Percentiles rank a stretch among this genome's conserved stretches.
Evolutionary conservation across 768 basidiomycete genomes (phyloP).

Genomic region (Russula sp.): DNA sequence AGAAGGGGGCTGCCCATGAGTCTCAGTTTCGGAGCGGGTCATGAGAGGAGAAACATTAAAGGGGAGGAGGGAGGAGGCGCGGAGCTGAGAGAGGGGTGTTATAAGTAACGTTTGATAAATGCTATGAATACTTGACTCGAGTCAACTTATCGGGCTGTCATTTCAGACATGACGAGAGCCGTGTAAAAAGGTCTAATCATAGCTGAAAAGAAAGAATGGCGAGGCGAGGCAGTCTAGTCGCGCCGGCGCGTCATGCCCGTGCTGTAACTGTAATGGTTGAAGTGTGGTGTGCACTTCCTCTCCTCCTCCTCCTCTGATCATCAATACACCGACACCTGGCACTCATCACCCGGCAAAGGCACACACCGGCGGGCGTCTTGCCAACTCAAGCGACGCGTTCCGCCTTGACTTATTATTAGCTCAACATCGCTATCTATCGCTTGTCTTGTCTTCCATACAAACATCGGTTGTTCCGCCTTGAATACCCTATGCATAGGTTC

Average conservation of each 20-base stretch:
- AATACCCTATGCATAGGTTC: too few species aligned
- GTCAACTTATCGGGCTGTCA: not conserved
- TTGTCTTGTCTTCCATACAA: not conserved
- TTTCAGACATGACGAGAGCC: not conserved
- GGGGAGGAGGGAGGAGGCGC: not conserved
- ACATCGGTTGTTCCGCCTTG: not conserved
- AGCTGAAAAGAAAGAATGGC: too few species aligned
- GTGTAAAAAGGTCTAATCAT: not conserved
- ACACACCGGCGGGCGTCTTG: not conserved
- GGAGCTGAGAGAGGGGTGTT: too few species aligned
- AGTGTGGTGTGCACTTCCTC: not conserved
- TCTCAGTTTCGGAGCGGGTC: not conserved
- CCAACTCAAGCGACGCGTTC: not conserved
- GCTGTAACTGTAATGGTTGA: too few species aligned
- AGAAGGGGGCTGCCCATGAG: not conserved
- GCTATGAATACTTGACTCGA: conserved; percentile 2
- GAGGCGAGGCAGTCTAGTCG: too few species aligned
- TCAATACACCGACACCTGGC: not conserved
- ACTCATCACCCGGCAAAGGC: not conserved
- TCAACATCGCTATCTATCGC: not conserved
- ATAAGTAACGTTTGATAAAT: too few species aligned
- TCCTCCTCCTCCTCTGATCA: too few species aligned
- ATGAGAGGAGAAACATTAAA: not conserved
- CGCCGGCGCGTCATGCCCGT: too few species aligned
- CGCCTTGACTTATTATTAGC: not conserved